Conservation (phyloP, 495 filamentous ascomycete species). For the Oleoguttula mirabilis region DNA sequence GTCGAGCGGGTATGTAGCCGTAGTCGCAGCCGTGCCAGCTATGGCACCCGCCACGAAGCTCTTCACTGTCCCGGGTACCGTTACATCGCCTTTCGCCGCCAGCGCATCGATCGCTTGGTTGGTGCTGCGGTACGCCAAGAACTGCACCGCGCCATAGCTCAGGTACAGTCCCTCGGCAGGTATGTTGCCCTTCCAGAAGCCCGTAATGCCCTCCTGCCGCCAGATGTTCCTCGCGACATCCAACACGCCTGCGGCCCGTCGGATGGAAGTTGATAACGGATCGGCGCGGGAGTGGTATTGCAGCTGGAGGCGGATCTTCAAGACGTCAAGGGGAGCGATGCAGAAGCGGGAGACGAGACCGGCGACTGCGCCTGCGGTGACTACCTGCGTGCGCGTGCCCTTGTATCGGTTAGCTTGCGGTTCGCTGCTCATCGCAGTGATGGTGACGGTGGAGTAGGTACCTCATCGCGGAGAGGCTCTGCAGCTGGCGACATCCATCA, state of each 20-base stretch:
- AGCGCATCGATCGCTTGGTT: constrained; percentile 44
- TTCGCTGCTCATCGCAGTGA: constrained; percentile 7
- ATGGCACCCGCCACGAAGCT: constrained; percentile 69
- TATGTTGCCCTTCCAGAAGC: constrained; percentile 95
- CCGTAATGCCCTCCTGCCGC: constrained; percentile 66
- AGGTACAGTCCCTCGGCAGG: constrained; percentile 91
- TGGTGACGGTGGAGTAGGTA: not conserved
- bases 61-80: constrained; percentile 46
- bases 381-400: constrained; percentile 73
- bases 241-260: constrained; percentile 45
- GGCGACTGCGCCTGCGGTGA: constrained; percentile 72
- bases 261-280: constrained; percentile 30
- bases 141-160: constrained; percentile 76
- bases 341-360: constrained; percentile 89
- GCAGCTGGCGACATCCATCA: constrained; percentile 3
- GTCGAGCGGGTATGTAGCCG: constrained; percentile 82
- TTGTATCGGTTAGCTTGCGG: constrained; percentile 26
- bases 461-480: constrained; percentile 5
- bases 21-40: constrained; percentile 71
- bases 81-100: constrained; percentile 26
- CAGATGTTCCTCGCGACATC: constrained; percentile 66
- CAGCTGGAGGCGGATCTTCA: constrained; percentile 92
- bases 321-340: constrained; percentile 83
- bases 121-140: constrained; percentile 70
- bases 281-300: constrained; percentile 71